Evolutionary conservation across 306 rosid species (phyloP), one percentile per base, ranked within the genome.

Genomic region (Cicer chorassanicum): DNA sequence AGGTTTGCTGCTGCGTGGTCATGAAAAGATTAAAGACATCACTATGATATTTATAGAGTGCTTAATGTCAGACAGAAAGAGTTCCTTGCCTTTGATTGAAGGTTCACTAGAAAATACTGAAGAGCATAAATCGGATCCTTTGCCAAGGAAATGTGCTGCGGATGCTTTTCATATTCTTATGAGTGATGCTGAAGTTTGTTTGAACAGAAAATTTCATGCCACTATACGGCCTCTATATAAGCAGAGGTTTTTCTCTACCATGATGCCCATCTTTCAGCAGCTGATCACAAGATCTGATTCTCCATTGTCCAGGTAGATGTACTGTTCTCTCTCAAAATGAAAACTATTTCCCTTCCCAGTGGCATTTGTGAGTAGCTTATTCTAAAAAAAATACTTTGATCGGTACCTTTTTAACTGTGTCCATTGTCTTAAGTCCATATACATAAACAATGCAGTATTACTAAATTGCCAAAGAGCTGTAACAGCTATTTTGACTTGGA

Each of bases 161-260:
- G 95, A 94, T 83, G 94, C 96, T 49, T 94, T 94, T 86, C 91
- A 81, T 78, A 69, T 94, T 90, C 89, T 94, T 64, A 85, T 94
- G 96, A 84, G 90, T 82, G 98, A 94, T 85, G 89, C 95, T 79
- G 97, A 88, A 67, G 88, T 51, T 71, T 94, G 97, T 88, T 85
- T 94, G 84, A 91, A 91, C 80, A 82, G 65, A 59, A 86, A 73
- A 44, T 90, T 83, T 49, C 92, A 90, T 87, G 96, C 92, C 65
- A 86, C 81, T 62, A 70, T 86, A 80, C 83, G 97, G 59, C 97
- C 98, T 76, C 90, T 94, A 41, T 84, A 87, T 87, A 94, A 91
- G 86, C 98, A 94, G 88, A 91, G 93, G n/a, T 90, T 90, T 86
- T 94, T 82, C 88, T 88, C 96, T 66, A 74, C 86, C 65, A 81